Conservation (phyloP, 176 grass and related monocot genomes). For the Cenchrus purpureus region DNA sequence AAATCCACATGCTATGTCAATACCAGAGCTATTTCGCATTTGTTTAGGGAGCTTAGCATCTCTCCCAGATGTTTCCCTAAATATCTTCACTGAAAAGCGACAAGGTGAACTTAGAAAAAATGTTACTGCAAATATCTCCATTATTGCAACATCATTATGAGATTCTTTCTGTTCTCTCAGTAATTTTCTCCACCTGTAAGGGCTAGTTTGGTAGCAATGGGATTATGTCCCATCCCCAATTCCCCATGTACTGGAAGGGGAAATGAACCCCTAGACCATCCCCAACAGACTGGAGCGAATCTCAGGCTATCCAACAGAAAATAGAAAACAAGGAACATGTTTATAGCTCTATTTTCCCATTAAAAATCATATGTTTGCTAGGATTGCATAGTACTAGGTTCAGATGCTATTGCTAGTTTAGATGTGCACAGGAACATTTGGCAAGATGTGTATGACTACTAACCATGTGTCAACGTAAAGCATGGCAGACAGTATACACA, state of each 20-base stretch:
- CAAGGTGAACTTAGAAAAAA: not conserved
- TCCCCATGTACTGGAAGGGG: not conserved
- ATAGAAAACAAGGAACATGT: constrained; percentile 4
- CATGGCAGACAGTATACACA: not conserved
- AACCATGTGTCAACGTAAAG: constrained; percentile 9
- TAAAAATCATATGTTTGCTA: not conserved
- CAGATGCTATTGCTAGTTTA: not conserved
- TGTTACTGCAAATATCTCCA: constrained; percentile 11
- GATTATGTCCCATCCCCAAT: not conserved
- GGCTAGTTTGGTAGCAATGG: not conserved
- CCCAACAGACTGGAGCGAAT: not conserved
- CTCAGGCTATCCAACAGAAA: not conserved
- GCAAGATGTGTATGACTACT: not conserved
- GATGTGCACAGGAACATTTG: not conserved
- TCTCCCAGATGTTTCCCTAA: not conserved
- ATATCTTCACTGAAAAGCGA: not conserved
- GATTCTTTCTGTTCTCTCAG: not conserved
- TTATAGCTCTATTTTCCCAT: not conserved
- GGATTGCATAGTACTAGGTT: not conserved
- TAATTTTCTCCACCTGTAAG: constrained; percentile 15
- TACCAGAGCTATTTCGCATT: constrained; percentile 2
- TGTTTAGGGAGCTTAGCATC: constrained; percentile 8
- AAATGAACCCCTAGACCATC: not conserved
- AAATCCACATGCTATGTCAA: constrained; percentile 26
- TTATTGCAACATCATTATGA: not conserved